Conservation (phyloP, 768 basidiomycete species). For the Russula olivacea region DNA sequence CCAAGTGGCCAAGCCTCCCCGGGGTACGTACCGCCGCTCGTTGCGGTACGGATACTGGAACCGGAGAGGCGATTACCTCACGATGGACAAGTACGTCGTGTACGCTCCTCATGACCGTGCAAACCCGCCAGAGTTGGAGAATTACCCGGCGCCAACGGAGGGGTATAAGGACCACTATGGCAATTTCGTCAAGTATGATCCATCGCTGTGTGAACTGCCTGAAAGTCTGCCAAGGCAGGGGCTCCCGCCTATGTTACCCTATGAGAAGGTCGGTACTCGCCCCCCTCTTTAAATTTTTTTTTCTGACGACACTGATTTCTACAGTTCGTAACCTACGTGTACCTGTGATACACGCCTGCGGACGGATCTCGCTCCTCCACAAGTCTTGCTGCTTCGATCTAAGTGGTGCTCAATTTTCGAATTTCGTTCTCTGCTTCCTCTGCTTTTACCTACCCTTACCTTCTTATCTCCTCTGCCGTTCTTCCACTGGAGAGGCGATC, state of each 20-base stretch:
- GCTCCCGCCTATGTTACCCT: constrained; percentile 47
- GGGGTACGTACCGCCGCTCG: constrained; percentile 29
- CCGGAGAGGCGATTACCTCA: constrained; percentile 66
- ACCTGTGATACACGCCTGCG: constrained; percentile 1
- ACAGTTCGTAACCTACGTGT: constrained; percentile 24
- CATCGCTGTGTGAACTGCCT: constrained; percentile 49
- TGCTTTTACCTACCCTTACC: neutral
- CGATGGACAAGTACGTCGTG: constrained; percentile 49
- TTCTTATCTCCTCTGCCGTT: neutral
- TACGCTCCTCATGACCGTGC: constrained; percentile 52
- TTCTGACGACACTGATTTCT: too few species aligned
- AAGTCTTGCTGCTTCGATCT: constrained; percentile 6
- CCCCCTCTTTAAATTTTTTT: neutral
- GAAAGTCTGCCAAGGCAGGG: constrained; percentile 58
- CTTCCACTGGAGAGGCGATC: neutral
- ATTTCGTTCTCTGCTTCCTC: constrained; percentile 10
- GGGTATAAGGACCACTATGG: constrained; percentile 56
- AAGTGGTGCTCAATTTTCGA: neutral
- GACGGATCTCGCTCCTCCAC: neutral
- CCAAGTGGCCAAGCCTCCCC: constrained; percentile 32
- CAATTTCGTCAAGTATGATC: constrained; percentile 36
- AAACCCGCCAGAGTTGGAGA: constrained; percentile 55
- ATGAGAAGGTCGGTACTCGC: constrained; percentile 41
- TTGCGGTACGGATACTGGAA: constrained; percentile 66
- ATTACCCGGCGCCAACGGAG: constrained; percentile 50